Conservation (phyloP, 768 basidiomycete species). For the Kwoniella sp. region DNA sequence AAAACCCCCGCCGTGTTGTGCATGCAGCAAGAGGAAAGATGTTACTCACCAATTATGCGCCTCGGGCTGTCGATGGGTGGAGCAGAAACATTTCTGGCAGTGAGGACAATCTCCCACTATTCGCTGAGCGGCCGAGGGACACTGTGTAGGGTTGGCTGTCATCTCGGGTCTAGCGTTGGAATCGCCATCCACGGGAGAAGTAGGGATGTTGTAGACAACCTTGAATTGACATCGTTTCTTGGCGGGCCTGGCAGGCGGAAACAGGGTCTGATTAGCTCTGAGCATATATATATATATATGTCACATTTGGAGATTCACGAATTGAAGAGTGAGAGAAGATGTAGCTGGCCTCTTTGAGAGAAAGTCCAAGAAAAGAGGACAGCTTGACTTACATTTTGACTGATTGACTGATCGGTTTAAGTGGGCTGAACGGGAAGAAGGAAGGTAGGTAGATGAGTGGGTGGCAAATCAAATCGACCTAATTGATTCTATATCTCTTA, state of each 20-base stretch:
- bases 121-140: constrained; percentile 49
- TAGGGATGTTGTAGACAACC: constrained; percentile 54
- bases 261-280: background rate
- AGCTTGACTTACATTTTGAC: constrained; percentile 9
- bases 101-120: constrained; percentile 53
- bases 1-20: too few relatives aligned
- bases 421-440: too few relatives aligned
- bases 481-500: background rate
- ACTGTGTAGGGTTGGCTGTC: constrained; percentile 51
- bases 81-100: constrained; percentile 50
- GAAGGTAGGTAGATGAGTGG: background rate
- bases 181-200: constrained; percentile 25
- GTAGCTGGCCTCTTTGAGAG: too few relatives aligned
- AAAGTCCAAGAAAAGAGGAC: background rate
- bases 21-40: background rate
- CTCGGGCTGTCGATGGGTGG: constrained; percentile 52
- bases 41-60: constrained; percentile 53
- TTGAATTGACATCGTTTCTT: constrained; percentile 54
- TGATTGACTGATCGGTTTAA: background rate
- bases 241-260: constrained; percentile 44
- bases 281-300: too few relatives aligned
- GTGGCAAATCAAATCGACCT: constrained; percentile 6
- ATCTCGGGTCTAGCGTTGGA: constrained; percentile 41
- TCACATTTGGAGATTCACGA: too few relatives aligned
- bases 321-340: background rate